Conservation (phyloP, 169 alveolate genomes). For the Plasmodium coatneyi region DNA sequence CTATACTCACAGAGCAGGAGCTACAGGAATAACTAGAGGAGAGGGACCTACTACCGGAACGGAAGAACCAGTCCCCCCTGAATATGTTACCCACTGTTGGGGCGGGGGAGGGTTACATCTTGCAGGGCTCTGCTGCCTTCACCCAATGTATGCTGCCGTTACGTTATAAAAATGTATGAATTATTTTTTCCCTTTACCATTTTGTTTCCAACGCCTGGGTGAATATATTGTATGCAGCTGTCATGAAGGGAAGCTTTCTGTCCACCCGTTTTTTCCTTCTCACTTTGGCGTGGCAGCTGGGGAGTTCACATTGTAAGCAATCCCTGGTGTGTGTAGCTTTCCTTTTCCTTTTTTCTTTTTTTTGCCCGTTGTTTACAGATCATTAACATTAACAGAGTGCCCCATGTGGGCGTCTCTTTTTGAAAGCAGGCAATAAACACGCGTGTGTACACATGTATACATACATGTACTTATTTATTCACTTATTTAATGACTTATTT, state of each 20-base stretch:
- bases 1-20: constrained; percentile 19
- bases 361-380: not conserved
- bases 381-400: not conserved
- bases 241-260: not conserved
- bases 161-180: not conserved
- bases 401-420: not conserved
- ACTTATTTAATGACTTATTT: not conserved
- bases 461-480: not conserved
- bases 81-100: not conserved
- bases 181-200: not conserved
- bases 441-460: not conserved
- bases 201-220: not conserved
- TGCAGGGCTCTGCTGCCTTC: not conserved
- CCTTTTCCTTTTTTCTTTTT: not conserved
- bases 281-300: not conserved
- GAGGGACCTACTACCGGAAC: not conserved
- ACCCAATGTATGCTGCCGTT: not conserved
- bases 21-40: not conserved
- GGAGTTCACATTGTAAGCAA: not conserved
- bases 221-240: not conserved
- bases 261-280: not conserved
- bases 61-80: not conserved
- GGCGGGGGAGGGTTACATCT: not conserved
- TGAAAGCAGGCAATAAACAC: not conserved
- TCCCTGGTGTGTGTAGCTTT: not conserved